Evolutionary conservation across 2,329 filamentous ascomycete genomes (phyloP), one percentile per base, ranked within the genome.

Genomic region (Daldinia sp.): DNA sequence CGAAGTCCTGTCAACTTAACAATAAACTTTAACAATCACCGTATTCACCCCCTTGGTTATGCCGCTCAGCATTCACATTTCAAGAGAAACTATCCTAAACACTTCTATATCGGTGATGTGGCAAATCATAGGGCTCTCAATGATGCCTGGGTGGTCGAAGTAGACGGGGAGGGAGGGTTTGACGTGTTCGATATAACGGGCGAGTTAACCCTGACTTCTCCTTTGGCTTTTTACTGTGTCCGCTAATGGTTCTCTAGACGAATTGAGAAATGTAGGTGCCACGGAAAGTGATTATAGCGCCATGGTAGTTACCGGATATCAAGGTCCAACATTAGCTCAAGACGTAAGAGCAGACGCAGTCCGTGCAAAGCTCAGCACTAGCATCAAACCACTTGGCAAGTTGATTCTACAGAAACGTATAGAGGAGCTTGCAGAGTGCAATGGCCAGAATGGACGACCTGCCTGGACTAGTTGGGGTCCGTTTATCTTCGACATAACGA

Each of bases 131-230:
- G 68, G 42, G 18, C 20, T 13, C 35, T 63, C 6, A 57, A 69
- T 7, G 60, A 67, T 30, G 64, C 68, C 10, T 73, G 71, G 68
- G 59, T 74, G 6, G 51, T 73, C 50, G 62, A 71, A 33, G 33
- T 42, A 13, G 71, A 73, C 28, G 57, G 39, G 12, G n/a, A 12
- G 20, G 50, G 5, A 6, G 70, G 68, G 13, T 69, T 62, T 37
- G 56, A 73, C 10, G 60, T 71, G 0, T 74, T 68, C 23, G 44
- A 73, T 23, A 65, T 74, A n/a, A 69, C 73, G 28, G 50, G 73
- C 60, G 48, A 51, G 71, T 64, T n/a, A 15, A 15, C 12, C 13
- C n/a, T 28, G 15, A 2, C 41, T 4, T 13, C 2, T 26, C 30
- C 12, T 15, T n/a, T 5, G 3, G 6, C 13, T 10, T n/a, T 6